Conservation (phyloP, 257 asterid genomes). For the Solanum paucissectum region DNA sequence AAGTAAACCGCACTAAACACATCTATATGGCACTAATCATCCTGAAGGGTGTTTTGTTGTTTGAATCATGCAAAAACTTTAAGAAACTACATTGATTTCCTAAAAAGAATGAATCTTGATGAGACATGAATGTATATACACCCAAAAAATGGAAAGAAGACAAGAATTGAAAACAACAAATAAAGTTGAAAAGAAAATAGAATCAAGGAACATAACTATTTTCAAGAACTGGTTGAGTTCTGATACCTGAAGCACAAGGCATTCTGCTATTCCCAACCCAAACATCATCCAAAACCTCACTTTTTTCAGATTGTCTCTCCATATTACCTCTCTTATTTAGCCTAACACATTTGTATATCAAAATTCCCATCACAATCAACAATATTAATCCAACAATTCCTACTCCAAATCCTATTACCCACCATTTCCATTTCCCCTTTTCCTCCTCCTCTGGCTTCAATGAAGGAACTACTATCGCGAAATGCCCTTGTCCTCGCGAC, state of each 20-base stretch:
- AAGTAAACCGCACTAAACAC: too few species aligned
- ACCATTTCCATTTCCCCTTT: conserved; percentile 25
- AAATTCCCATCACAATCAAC: conserved; percentile 12
- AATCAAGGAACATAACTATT: conserved; percentile 43
- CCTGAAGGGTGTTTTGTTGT: not conserved
- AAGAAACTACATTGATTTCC: not conserved
- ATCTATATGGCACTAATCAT: too few species aligned
- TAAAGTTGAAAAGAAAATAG: not conserved
- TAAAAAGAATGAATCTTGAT: not conserved
- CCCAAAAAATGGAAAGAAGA: not conserved
- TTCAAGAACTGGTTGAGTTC: conserved; percentile 80
- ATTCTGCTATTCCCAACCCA: conserved; percentile 82
- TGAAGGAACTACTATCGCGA: conserved; percentile 45
- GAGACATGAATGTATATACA: conserved; percentile 2
- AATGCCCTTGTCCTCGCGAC: conserved; percentile 46
- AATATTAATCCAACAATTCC: conserved; percentile 36
- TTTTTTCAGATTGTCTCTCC: conserved; percentile 55
- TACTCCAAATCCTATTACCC: conserved; percentile 47
- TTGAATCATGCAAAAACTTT: not conserved
- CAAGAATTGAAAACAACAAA: not conserved
- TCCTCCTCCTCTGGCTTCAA: not conserved
- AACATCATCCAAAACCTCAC: conserved; percentile 44
- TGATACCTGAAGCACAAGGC: conserved; percentile 66
- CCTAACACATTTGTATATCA: conserved; percentile 13
- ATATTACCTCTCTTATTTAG: conserved; percentile 25